These are phyloP conservation scores for Terana coerulea DNA, from an alignment of 768 basidiomycete genomes.

Conservation along the genomic window DNA sequence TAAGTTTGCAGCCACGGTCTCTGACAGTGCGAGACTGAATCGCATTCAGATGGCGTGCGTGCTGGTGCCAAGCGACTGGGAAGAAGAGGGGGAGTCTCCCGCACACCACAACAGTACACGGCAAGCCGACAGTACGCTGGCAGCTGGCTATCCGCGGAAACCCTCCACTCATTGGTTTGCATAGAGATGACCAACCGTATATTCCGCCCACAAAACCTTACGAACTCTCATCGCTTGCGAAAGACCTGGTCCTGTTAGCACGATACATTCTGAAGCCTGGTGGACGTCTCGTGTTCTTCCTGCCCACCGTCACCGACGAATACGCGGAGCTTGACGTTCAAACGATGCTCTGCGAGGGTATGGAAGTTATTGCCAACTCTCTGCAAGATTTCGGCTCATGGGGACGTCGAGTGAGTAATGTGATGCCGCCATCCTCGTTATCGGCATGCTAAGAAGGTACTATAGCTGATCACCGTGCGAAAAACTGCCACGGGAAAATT, in stretches of 20 bases:
- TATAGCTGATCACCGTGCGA: conserved; percentile 16
- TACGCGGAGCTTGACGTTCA: conserved; percentile 87
- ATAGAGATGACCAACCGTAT: conserved; percentile 63
- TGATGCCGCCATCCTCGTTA: background rate
- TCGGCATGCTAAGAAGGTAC: too few relatives aligned
- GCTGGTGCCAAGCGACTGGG: conserved; percentile 84
- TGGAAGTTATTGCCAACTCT: conserved; percentile 86
- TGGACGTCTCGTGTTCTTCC: conserved; percentile 92
- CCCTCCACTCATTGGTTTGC: conserved; percentile 32
- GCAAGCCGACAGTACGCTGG: conserved; percentile 11
- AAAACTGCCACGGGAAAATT: conserved; percentile 51
- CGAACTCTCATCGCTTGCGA: conserved; percentile 78
- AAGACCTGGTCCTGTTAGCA: conserved; percentile 77
- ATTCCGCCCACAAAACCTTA: conserved; percentile 91
- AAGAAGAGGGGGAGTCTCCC: conserved; percentile 40
- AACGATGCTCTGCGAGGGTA: conserved; percentile 75
- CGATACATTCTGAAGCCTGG: conserved; percentile 80
- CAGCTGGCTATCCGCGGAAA: conserved; percentile 11
- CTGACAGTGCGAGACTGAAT: background rate
- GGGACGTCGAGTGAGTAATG: conserved; percentile 75
- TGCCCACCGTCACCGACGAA: conserved; percentile 89
- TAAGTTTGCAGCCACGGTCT: conserved; percentile 33
- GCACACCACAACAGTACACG: conserved; percentile 32
- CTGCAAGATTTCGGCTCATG: conserved; percentile 93
- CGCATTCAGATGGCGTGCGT: conserved; percentile 80